Evolutionary conservation across 73 alveolate genomes (phyloP), one percentile per base, ranked within the genome.

Genomic region (Paramecium tetraurelia): DNA sequence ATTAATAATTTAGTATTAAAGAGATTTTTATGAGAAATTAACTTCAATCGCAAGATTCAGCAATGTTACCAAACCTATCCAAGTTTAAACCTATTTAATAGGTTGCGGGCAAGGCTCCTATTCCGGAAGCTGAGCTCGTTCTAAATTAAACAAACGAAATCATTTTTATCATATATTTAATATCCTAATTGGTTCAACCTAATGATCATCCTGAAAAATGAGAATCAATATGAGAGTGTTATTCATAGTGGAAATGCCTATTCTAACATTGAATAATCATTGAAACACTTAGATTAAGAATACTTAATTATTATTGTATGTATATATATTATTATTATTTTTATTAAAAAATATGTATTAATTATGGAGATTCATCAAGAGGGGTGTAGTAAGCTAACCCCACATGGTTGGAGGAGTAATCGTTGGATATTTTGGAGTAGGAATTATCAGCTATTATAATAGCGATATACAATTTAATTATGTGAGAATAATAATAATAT

Each of bases 71-170:
- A 72, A 72, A 72, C 12, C 40, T 72, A 72, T 72, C 86, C 86
- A 72, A 72, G 86, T 72, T 72, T 72, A 72, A 72, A 36, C 86
- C 86, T 72, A 72, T 35, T 36, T 72, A 72, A 36, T 72, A 40
- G 86, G 86, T 72, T 72, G 63, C 63, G 86, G 86, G 86, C 86
- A 20, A 72, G 86, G 86, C 86, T 72, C 86, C 86, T 72, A 72
- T 72, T 72, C 63, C 86, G 86, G 86, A 72, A 72, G 86, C 86
- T 40, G 59, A 72, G 59, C 86, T 72, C 86, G 63, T 72, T 4
- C 7, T 4, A 20, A 36, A 16, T 72, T 72, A 72, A 72, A 72
- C 86, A 72, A 72, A 36, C 63, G 57, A 72, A 72, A 72, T 63
- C 69, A 53, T 53, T 18, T 53, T 48, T 48, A 3, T 16, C 3